A percentile compares a stretch with the other conserved stretches of the same genome.
phyloP scores from a whole-genome alignment of 75 land plant genomes.

The Gnetum montanum region DNA sequence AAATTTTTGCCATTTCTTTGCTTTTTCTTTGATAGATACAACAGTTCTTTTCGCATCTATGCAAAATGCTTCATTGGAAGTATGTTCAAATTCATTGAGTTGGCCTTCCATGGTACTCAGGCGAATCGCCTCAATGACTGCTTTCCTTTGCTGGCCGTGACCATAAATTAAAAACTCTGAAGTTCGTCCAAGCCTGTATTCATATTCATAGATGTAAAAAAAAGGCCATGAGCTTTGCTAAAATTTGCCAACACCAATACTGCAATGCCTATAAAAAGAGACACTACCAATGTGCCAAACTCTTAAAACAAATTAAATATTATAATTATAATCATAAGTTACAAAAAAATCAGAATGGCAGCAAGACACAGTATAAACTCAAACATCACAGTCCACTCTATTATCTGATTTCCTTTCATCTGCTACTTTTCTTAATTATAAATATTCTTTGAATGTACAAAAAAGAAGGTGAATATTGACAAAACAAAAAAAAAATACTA shows the following conservation, averaged over 20 bases:
- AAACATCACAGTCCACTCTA: background rate
- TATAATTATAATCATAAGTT: background rate
- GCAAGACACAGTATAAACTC: background rate
- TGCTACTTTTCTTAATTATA: too few relatives aligned
- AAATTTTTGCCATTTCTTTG: slow-evolving; percentile 91
- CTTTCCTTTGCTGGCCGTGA: slow-evolving; percentile 82
- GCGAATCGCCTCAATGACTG: slow-evolving; percentile 84
- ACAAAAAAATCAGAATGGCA: background rate
- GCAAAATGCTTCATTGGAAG: slow-evolving; percentile 4
- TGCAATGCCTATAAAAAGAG: too few relatives aligned
- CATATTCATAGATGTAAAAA: background rate
- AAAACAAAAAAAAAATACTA: too few relatives aligned
- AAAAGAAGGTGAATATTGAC: too few relatives aligned
- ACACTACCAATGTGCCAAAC: too few relatives aligned
- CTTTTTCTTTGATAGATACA: slow-evolving; percentile 48
- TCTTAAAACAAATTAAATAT: too few relatives aligned
- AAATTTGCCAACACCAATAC: too few relatives aligned
- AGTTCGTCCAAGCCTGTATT: slow-evolving; percentile 74
- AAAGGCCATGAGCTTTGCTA: too few relatives aligned
- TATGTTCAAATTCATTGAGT: slow-evolving; percentile 1
- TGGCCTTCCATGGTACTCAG: slow-evolving; percentile 26
- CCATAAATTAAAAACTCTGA: slow-evolving; percentile 87
- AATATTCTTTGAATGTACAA: too few relatives aligned
- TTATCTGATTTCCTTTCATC: too few relatives aligned
- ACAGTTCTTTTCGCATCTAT: slow-evolving; percentile 7